Evolutionary conservation across 352 stramenopile genomes (phyloP).

Genomic region (Achlya hypogyna): DNA sequence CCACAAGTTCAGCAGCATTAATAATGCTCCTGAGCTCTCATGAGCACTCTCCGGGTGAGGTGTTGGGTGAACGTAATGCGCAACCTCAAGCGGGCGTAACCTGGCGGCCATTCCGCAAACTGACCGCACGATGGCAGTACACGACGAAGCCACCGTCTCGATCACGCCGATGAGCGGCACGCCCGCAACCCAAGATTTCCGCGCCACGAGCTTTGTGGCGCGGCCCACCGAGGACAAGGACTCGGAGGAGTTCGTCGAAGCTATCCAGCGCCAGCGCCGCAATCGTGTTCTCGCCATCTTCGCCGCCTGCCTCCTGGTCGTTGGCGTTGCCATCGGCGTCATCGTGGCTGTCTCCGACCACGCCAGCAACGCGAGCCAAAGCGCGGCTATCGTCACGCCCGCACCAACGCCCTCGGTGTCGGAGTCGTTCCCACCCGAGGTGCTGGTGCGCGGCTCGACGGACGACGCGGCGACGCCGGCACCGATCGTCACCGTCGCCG

Average conservation of each 20-base stretch:
- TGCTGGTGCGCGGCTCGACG: not conserved
- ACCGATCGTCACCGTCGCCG: not conserved
- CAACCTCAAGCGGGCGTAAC: not conserved
- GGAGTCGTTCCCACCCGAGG: not conserved
- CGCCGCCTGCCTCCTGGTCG: slow-evolving; percentile 5
- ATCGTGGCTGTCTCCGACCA: not conserved
- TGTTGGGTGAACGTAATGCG: not conserved
- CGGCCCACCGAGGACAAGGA: slow-evolving; percentile 15
- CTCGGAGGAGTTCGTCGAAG: slow-evolving; percentile 14
- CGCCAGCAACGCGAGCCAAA: slow-evolving; percentile 1
- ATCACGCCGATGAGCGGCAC: slow-evolving; percentile 11
- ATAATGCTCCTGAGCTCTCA: not conserved
- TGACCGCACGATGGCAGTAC: slow-evolving; percentile 8
- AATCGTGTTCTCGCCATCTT: slow-evolving; percentile 12
- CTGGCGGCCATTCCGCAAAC: not conserved
- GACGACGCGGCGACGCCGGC: not conserved
- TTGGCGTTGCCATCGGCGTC: slow-evolving; percentile 13
- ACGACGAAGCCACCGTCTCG: not conserved
- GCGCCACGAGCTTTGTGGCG: not conserved
- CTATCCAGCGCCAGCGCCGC: slow-evolving; percentile 9
- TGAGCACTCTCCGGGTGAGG: not conserved
- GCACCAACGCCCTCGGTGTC: not conserved
- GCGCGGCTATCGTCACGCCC: not conserved
- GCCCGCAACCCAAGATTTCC: slow-evolving; percentile 7
- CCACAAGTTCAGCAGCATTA: not conserved